Conservation (phyloP, 108 stramenopile species). For the Skeletonema potamos region DNA sequence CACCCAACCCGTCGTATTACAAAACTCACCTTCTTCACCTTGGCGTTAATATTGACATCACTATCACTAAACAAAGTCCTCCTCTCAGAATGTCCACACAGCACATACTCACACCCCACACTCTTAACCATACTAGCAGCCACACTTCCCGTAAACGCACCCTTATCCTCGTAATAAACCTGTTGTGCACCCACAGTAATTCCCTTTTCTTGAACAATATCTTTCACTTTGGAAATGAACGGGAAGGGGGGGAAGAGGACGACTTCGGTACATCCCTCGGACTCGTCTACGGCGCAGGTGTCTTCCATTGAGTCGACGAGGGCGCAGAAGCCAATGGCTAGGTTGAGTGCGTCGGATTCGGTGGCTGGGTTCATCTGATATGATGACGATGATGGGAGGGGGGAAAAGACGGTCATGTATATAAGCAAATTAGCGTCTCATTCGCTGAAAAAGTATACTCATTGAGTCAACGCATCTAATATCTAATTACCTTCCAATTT, state of each 20-base stretch:
- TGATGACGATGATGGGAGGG: too few relatives aligned
- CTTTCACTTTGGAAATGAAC: constrained; percentile 58
- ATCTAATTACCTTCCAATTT: constrained; percentile 68
- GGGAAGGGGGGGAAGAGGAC: constrained; percentile 83
- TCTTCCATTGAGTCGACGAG: constrained; percentile 39
- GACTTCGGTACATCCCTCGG: constrained; percentile 57
- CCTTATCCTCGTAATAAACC: constrained; percentile 58
- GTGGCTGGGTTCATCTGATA: constrained; percentile 75
- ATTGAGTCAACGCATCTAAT: too few relatives aligned
- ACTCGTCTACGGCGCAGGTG: constrained; percentile 40
- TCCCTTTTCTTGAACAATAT: constrained; percentile 54
- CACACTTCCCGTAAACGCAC: constrained; percentile 86
- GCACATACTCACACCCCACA: constrained; percentile 65
- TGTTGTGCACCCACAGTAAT: constrained; percentile 83
- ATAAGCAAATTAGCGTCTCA: too few relatives aligned
- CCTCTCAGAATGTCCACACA: constrained; percentile 76
- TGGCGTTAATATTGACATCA: constrained; percentile 56
- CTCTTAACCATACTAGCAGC: constrained; percentile 69
- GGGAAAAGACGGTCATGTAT: too few relatives aligned
- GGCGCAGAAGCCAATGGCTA: constrained; percentile 54
- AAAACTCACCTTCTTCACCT: constrained; percentile 42
- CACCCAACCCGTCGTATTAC: background rate
- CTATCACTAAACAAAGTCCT: constrained; percentile 58
- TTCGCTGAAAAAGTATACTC: too few relatives aligned
- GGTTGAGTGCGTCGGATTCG: constrained; percentile 55